Conservation (phyloP, 176 grass and related monocot genomes). For the Phragmites australis region DNA sequence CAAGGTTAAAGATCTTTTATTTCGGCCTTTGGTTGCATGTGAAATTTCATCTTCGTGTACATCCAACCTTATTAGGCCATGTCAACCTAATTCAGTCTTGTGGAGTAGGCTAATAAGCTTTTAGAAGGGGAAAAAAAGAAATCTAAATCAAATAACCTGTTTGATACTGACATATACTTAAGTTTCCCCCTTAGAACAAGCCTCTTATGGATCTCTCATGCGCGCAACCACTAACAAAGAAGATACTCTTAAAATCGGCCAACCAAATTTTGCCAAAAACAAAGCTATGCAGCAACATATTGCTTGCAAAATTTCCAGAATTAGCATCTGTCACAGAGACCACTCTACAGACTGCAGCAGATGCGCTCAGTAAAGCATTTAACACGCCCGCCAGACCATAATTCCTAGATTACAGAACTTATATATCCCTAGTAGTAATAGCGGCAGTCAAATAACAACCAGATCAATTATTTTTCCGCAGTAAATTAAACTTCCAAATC, state of each 20-base stretch:
- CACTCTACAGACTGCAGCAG: neutral
- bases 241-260: neutral
- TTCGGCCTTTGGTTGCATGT: neutral
- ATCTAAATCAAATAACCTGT: neutral
- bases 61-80: neutral
- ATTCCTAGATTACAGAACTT: neutral
- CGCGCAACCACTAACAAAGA: neutral
- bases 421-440: neutral
- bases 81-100: neutral
- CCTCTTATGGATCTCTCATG: neutral
- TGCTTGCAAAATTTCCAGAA: neutral
- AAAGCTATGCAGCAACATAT: neutral
- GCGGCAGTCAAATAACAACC: neutral
- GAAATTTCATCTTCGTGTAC: neutral
- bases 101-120: neutral
- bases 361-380: constrained; percentile 20
- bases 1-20: neutral
- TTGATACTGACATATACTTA: neutral
- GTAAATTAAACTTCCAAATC: neutral
- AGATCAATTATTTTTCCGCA: constrained; percentile 3
- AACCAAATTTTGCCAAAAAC: neutral
- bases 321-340: constrained; percentile 25
- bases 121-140: neutral
- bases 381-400: neutral
- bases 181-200: neutral